Evolutionary conservation across 345 rosid genomes (phyloP).

Genomic region (Ailanthus altissimus): DNA sequence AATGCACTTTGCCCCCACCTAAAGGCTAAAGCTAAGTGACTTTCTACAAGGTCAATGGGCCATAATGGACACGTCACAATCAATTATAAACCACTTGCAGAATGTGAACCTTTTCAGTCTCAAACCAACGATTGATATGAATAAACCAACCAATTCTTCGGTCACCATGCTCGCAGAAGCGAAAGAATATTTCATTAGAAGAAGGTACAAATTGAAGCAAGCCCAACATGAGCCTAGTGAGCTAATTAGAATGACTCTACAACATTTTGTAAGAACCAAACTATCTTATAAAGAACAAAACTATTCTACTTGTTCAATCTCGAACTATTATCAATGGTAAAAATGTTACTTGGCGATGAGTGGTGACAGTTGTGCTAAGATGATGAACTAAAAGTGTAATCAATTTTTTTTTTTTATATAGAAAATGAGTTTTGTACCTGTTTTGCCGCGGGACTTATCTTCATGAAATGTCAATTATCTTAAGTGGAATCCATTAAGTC

Average conservation of each 20-base stretch:
- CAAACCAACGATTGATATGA: neutral
- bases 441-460: neutral
- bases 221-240: too few species aligned
- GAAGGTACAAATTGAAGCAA: too few species aligned
- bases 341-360: neutral
- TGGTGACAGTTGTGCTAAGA: neutral
- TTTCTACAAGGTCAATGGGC: neutral
- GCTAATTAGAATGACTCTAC: too few species aligned
- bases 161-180: too few species aligned
- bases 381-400: neutral
- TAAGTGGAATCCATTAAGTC: conserved; percentile 9
- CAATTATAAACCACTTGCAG: neutral
- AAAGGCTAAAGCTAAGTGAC: neutral
- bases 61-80: neutral
- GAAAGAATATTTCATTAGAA: too few species aligned
- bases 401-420: too few species aligned
- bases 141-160: too few species aligned
- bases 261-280: too few species aligned
- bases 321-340: neutral
- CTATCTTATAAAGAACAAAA: too few species aligned
- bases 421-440: neutral
- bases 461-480: neutral
- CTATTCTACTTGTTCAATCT: neutral
- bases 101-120: neutral
- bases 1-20: neutral